These are phyloP conservation scores for Obba rivulosa DNA, from an alignment of 768 basidiomycete species.

Conservation along the genomic window DNA sequence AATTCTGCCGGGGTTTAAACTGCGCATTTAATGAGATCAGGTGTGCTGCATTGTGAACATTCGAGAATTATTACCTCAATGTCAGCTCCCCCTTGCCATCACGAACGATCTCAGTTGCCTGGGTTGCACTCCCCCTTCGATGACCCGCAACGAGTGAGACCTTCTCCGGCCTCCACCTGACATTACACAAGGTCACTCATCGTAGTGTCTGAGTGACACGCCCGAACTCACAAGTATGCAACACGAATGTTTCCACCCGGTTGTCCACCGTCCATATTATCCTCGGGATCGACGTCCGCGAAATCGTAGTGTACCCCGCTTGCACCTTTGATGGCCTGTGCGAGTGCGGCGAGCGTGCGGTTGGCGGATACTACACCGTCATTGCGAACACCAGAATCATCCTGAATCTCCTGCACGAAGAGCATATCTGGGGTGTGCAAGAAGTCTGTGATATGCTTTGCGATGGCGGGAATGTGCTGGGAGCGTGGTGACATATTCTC, in stretches of 20 bases:
- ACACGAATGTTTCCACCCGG: conserved; percentile 62
- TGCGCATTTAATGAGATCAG: conserved; percentile 18
- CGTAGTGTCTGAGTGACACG: not conserved
- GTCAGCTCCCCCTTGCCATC: conserved; percentile 28
- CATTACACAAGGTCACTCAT: not conserved
- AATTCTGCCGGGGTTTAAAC: conserved; percentile 59
- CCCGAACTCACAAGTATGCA: conserved; percentile 42
- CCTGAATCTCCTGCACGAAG: conserved; percentile 62
- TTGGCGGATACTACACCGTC: conserved; percentile 51
- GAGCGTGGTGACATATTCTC: conserved; percentile 52
- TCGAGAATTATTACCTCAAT: conserved; percentile 33
- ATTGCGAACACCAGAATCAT: conserved; percentile 46
- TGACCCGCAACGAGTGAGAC: conserved; percentile 40
- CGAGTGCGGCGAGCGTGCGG: conserved; percentile 44
- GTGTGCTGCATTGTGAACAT: not conserved
- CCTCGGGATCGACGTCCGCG: conserved; percentile 44
- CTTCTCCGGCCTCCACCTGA: conserved; percentile 44
- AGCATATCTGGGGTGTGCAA: conserved; percentile 52
- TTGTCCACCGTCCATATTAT: conserved; percentile 53
- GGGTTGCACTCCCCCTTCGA: conserved; percentile 42
- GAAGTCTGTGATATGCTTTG: conserved; percentile 44
- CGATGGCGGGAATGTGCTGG: conserved; percentile 42
- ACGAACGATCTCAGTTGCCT: conserved; percentile 34
- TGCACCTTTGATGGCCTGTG: conserved; percentile 39
- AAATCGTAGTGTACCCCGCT: conserved; percentile 42